A percentile compares a stretch with the other conserved stretches of the same genome.
Evolutionary conservation across 2,329 filamentous ascomycete genomes (phyloP).

Genomic region (Curvularia sp.): DNA sequence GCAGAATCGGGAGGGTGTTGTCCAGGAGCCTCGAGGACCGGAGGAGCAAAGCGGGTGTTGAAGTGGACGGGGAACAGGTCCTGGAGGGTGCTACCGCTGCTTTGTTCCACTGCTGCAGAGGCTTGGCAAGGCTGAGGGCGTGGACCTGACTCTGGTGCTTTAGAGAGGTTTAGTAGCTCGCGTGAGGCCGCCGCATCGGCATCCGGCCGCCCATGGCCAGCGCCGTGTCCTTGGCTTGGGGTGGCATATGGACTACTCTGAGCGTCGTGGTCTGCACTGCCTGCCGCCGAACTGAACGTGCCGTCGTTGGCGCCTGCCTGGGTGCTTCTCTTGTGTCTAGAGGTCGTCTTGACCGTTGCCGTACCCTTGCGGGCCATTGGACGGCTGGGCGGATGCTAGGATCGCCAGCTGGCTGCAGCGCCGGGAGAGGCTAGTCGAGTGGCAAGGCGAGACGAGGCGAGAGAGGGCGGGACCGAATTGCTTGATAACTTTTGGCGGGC

Average conservation of each 20-base stretch:
- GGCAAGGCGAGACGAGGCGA: constrained; percentile 38
- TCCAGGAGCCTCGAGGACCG: not conserved
- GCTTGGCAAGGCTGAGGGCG: constrained; percentile 31
- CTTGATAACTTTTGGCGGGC: constrained; percentile 32
- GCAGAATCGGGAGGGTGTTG: not conserved
- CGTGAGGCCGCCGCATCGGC: constrained; percentile 20
- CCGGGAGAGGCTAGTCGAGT: constrained; percentile 14
- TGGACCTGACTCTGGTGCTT: constrained; percentile 5
- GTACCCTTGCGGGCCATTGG: constrained; percentile 34
- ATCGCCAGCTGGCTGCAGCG: constrained; percentile 29
- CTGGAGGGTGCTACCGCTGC: constrained; percentile 11
- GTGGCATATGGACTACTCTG: not conserved
- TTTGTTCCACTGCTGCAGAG: constrained; percentile 19
- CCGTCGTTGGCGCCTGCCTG: constrained; percentile 21
- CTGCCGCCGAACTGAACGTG: constrained; percentile 1
- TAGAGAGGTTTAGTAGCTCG: constrained; percentile 31
- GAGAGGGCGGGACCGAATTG: constrained; percentile 32
- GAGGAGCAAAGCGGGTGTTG: not conserved
- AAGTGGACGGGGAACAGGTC: constrained; percentile 10
- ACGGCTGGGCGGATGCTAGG: constrained; percentile 18
- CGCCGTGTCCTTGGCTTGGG: not conserved
- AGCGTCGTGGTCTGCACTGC: not conserved
- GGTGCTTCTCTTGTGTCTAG: constrained; percentile 24
- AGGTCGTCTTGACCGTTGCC: constrained; percentile 32
- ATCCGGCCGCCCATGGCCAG: constrained; percentile 16